phyloP scores from a whole-genome alignment of 1,284 basidiomycete species.

The Termitomyces sp. region DNA sequence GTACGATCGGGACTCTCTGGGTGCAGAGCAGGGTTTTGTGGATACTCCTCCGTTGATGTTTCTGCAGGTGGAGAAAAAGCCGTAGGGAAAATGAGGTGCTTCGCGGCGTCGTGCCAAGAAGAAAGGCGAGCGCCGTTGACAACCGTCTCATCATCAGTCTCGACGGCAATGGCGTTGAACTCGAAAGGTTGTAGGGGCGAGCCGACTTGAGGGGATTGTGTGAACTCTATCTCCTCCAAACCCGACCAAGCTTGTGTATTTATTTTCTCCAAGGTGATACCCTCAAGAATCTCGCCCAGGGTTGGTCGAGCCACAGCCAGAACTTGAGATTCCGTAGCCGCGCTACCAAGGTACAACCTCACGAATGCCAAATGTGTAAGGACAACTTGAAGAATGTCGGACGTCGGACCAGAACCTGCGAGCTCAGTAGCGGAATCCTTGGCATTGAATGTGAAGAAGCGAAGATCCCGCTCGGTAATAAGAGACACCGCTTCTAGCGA shows the following conservation, averaged over 20 bases:
- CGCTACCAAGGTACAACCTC: conserved; percentile 63
- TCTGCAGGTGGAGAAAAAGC: conserved; percentile 57
- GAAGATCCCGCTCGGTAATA: conserved; percentile 46
- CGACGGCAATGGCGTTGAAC: conserved; percentile 66
- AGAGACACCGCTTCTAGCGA: conserved; percentile 36
- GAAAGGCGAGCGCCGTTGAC: conserved; percentile 59
- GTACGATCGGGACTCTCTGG: conserved; percentile 90
- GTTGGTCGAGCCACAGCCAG: conserved; percentile 42
- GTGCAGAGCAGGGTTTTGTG: conserved; percentile 66
- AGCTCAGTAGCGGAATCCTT: conserved; percentile 36
- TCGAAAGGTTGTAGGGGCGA: conserved; percentile 52
- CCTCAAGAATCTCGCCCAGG: conserved; percentile 38
- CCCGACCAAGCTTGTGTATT: conserved; percentile 52
- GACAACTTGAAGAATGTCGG: conserved; percentile 44
- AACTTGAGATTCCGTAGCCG: conserved; percentile 49
- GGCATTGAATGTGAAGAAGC: conserved; percentile 56
- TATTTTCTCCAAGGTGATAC: conserved; percentile 41
- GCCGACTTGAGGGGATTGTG: conserved; percentile 21
- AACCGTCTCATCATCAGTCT: conserved; percentile 48
- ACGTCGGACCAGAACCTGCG: conserved; percentile 27
- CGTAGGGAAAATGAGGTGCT: conserved; percentile 84
- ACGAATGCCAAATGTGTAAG: conserved; percentile 63
- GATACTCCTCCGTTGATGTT: conserved; percentile 38
- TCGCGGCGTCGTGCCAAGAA: conserved; percentile 86
- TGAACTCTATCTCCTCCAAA: conserved; percentile 47